Base-by-base conservation (phyloP, 345 rosid genomes). In the Excoecaria cochinchinensis region DNA sequence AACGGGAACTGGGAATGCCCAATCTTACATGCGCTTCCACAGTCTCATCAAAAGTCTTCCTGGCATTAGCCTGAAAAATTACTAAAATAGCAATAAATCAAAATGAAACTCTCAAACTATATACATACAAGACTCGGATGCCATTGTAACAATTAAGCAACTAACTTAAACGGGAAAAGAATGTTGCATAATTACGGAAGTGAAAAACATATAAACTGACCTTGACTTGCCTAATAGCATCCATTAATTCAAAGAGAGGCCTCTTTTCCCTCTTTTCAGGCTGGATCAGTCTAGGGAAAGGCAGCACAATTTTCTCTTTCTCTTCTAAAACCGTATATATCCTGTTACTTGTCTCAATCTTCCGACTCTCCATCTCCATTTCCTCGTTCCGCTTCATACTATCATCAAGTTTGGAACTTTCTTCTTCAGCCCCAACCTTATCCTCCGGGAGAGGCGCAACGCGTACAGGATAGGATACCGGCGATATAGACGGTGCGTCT, bases 381-480 rank as follows among this genome's bases (percentile, higher is more conserved):
- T 82, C 89, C 15, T 53, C 21, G 7, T 5, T 53, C n/a, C 6
- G 58, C 58, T 22, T 59, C 38, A 12, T 38, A 6, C 24, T 59
- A 4, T 59, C 63, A 59, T 59, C 63, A 3, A 24, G 8, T 4
- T 19, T 52, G 6, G 57, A 16, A 52, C 75, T 67, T 66, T n/a
- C 82, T n/a, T 59, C 64, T 46, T 62, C 24, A 36, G 55, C 31
- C 67, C 10, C 74, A 46, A 55, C 77, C 47, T 81, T 89, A 75
- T 86, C 90, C 77, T 93, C 98, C 6, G 99, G 99, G 1, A 95
- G 91, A 9, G 98, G 98, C 19, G 96, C 97, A 15, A 89, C 93
- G 1, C 94, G 91, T 14, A 80, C 13, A 15, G 93, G 88, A 68
- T 91, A 93, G 2, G 99, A 91, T 11, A 91, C 90, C 16, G 94